These are phyloP conservation scores for Metschnikowia dekortorum DNA, from an alignment of 805 yeast species.

Conservation along the genomic window DNA sequence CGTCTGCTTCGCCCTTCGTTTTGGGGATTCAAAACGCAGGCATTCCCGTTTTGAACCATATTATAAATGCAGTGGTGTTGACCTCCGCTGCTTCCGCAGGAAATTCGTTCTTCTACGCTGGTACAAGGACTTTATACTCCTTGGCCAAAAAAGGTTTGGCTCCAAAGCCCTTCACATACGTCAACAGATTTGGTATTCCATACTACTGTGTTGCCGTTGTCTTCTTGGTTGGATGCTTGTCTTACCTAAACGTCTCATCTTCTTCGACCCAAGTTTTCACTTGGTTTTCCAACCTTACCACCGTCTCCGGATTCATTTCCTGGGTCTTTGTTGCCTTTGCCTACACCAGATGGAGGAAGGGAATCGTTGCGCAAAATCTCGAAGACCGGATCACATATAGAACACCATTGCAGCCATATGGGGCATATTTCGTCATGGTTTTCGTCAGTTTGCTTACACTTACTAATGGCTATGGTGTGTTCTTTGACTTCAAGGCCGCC, in stretches of 20 bases:
- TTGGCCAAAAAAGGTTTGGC: slow-evolving; percentile 17
- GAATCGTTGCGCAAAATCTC: slow-evolving; percentile 49
- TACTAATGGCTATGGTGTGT: slow-evolving; percentile 72
- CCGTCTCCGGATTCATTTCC: slow-evolving; percentile 62
- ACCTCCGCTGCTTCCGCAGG: slow-evolving; percentile 50
- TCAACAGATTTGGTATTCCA: slow-evolving; percentile 44
- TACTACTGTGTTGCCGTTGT: slow-evolving; percentile 29
- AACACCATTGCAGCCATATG: slow-evolving; percentile 53
- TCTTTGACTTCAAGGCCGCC: slow-evolving; percentile 63
- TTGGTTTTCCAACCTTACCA: slow-evolving; percentile 63
- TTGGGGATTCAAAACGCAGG: slow-evolving; percentile 71
- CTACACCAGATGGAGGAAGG: slow-evolving; percentile 61
- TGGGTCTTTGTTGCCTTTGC: slow-evolving; percentile 55
- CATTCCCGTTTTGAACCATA: slow-evolving; percentile 64
- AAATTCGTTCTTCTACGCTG: slow-evolving; percentile 18
- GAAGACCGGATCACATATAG: slow-evolving; percentile 55
- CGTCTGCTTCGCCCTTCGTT: slow-evolving; percentile 75
- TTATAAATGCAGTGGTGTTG: slow-evolving; percentile 74
- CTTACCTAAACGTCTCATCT: slow-evolving; percentile 52
- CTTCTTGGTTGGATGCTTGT: slow-evolving; percentile 40
- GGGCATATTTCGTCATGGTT: slow-evolving; percentile 50
- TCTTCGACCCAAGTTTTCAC: slow-evolving; percentile 51
- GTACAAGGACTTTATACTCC: slow-evolving; percentile 18
- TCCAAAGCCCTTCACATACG: slow-evolving; percentile 14
- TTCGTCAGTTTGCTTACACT: slow-evolving; percentile 50